Percentiles rank a stretch among this genome's conserved stretches.
phyloP scores from a whole-genome alignment of 139 green algal genomes.

The Micractinium sp. region DNA sequence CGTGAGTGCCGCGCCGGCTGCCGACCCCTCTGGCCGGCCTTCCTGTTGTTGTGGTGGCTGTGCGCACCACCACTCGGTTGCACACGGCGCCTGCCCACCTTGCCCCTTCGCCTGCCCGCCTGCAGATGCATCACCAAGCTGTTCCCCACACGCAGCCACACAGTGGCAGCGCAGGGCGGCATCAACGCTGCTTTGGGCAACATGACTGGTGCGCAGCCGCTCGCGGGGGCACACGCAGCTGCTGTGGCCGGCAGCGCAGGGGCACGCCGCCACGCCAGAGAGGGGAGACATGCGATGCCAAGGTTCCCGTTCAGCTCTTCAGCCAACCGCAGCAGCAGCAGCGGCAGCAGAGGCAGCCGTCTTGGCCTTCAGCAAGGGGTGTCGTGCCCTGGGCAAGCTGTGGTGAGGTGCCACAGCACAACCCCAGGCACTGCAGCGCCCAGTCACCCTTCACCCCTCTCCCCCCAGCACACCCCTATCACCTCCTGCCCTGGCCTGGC shows the following conservation, averaged over 20 bases:
- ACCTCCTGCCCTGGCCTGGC: background rate
- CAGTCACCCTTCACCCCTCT: background rate
- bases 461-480: background rate
- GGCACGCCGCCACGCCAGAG: too few species aligned
- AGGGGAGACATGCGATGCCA: too few species aligned
- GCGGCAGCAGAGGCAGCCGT: too few species aligned
- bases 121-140: conserved; percentile 98
- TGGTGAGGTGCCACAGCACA: too few species aligned
- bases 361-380: too few species aligned
- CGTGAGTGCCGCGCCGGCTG: conserved; percentile 69
- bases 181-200: conserved; percentile 99
- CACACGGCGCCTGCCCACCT: background rate
- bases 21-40: background rate
- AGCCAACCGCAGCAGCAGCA: too few species aligned
- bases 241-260: background rate
- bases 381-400: too few species aligned
- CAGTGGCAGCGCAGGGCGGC: conserved; percentile 96
- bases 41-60: too few species aligned
- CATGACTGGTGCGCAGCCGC: conserved; percentile 75
- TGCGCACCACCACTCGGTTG: background rate
- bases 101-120: background rate
- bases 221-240: background rate
- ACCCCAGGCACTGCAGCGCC: too few species aligned
- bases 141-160: conserved; percentile 99
- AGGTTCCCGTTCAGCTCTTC: too few species aligned